Evolutionary conservation across 192 early-diverging fungal genomes (phyloP).

Genomic region (Mortierella claussenii): DNA sequence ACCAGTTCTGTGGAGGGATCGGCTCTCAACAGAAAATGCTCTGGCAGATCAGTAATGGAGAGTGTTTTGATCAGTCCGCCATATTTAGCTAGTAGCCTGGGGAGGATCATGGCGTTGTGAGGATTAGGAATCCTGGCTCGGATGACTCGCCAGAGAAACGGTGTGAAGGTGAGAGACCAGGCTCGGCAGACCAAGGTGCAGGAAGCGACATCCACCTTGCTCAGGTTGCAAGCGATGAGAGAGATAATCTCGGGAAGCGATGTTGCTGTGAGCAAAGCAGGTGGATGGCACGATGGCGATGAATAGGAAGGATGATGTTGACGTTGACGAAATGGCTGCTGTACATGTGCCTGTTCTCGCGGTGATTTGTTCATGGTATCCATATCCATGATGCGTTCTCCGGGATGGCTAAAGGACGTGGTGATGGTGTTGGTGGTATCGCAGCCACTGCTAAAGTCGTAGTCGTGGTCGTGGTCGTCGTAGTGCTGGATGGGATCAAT

Average conservation of each 20-base stretch:
- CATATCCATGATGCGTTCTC: too few relatives aligned
- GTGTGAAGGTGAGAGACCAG: constrained; percentile 11
- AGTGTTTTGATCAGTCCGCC: constrained; percentile 13
- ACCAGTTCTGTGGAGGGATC: neutral
- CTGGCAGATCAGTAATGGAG: constrained; percentile 9
- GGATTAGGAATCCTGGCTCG: neutral
- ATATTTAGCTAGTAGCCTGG: neutral
- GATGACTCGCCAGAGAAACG: constrained; percentile 24
- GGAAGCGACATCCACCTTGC: constrained; percentile 13
- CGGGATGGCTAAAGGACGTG: neutral
- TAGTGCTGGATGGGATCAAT: neutral
- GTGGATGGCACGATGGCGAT: neutral
- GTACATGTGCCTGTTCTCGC: too few relatives aligned
- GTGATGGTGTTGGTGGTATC: neutral
- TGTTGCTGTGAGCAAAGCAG: neutral
- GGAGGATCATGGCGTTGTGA: neutral
- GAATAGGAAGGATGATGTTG: too few relatives aligned
- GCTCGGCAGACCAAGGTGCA: constrained; percentile 17
- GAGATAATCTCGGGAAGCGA: constrained; percentile 22
- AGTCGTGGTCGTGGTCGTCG: neutral
- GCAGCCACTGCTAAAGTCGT: neutral
- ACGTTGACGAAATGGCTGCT: too few relatives aligned
- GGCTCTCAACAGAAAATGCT: neutral
- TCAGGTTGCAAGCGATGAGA: constrained; percentile 9
- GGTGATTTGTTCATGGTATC: too few relatives aligned